Evolutionary conservation across 2,329 filamentous ascomycete genomes (phyloP).

Genomic region (Fusarium sp.): DNA sequence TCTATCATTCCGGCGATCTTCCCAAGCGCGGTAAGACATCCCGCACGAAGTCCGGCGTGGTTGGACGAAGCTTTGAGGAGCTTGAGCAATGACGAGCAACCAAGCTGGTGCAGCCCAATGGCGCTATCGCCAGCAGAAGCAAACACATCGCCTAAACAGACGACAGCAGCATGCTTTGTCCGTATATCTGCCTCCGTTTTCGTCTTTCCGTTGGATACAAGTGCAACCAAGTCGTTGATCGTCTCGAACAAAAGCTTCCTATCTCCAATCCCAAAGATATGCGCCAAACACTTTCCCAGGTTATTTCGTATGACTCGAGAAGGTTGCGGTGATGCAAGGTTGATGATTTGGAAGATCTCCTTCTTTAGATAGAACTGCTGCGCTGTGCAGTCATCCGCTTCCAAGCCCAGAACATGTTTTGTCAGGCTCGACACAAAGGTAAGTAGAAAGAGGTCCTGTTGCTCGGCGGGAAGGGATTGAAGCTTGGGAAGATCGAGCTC

Average conservation of each 20-base stretch:
- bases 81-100: conserved; percentile 79
- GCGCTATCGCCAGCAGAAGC: conserved; percentile 94
- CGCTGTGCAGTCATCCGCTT: conserved; percentile 82
- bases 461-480: conserved; percentile 88
- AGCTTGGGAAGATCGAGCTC: conserved; percentile 93
- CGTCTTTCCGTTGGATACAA: conserved; percentile 79
- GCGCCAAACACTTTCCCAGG: conserved; percentile 83
- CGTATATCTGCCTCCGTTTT: conserved; percentile 81
- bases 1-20: conserved; percentile 82
- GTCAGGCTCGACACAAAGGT: conserved; percentile 87
- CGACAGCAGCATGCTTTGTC: conserved; percentile 86
- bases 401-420: conserved; percentile 80
- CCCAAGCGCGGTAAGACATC: conserved; percentile 78
- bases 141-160: conserved; percentile 89
- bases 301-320: conserved; percentile 92
- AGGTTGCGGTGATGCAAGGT: conserved; percentile 83
- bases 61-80: conserved; percentile 81
- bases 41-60: conserved; percentile 84
- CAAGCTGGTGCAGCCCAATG: conserved; percentile 82
- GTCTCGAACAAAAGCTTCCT: conserved; percentile 94
- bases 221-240: conserved; percentile 84
- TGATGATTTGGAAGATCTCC: conserved; percentile 93
- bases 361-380: conserved; percentile 94
- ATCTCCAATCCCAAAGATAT: conserved; percentile 86
- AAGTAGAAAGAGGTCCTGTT: conserved; percentile 94